A percentile compares a stretch with the other conserved stretches of the same genome.
These are phyloP conservation scores for Entophlyctis luteolus DNA, from an alignment of 192 early-diverging fungal species.

Conservation along the genomic window DNA sequence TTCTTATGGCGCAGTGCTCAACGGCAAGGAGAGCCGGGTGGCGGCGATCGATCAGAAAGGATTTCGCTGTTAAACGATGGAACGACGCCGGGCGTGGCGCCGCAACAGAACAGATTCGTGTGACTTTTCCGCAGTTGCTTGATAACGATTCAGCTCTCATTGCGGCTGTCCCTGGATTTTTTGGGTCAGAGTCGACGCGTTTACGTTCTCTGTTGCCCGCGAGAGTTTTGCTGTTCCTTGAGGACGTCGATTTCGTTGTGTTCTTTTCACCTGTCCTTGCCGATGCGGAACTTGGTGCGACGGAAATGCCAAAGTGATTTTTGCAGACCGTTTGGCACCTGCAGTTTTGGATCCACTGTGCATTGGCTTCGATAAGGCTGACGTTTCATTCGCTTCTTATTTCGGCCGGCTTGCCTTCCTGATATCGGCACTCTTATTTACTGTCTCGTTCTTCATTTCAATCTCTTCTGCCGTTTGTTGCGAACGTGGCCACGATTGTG, in stretches of 20 bases:
- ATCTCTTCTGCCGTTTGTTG: constrained; percentile 8
- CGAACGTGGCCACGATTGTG: not conserved
- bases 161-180: constrained; percentile 2
- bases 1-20: not conserved
- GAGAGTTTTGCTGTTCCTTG: not conserved
- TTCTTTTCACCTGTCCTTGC: constrained; percentile 24
- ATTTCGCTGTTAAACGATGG: not conserved
- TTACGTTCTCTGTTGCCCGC: not conserved
- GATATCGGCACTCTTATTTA: not conserved
- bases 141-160: not conserved
- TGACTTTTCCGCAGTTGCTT: constrained; percentile 5
- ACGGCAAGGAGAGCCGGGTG: not conserved
- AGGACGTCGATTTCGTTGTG: constrained; percentile 14
- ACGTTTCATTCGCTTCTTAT: constrained; percentile 11
- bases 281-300: constrained; percentile 4
- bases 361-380: not conserved
- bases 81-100: too few species aligned
- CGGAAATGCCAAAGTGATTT: constrained; percentile 1
- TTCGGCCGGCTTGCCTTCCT: not conserved
- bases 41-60: not conserved
- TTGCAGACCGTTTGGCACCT: not conserved
- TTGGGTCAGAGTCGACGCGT: constrained; percentile 17
- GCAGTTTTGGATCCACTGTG: constrained; percentile 8
- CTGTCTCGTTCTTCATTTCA: not conserved
- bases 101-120: not conserved